A percentile compares a stretch with the other conserved stretches of the same genome.
These are phyloP conservation scores for Nakaseomyces sp. DNA, from an alignment of 1,139 yeast species.

Conservation along the genomic window DNA sequence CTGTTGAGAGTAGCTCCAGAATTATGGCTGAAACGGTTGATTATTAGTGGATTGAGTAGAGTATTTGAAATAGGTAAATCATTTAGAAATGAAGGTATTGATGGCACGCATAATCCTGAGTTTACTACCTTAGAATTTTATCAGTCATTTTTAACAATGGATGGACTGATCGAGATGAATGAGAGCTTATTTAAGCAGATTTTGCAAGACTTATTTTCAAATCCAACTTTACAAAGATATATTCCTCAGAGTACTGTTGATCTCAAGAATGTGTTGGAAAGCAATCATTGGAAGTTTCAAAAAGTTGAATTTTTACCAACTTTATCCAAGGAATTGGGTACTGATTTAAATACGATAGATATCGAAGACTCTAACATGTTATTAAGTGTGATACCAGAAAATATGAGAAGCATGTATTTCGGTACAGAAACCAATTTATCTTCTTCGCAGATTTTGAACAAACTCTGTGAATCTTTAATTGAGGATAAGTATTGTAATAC, in stretches of 20 bases:
- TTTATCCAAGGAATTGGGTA: slow-evolving; percentile 37
- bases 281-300: slow-evolving; percentile 23
- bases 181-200: slow-evolving; percentile 46
- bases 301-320: slow-evolving; percentile 55
- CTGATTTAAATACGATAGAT: slow-evolving; percentile 32
- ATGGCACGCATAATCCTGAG: slow-evolving; percentile 96
- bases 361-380: slow-evolving; percentile 35
- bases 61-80: slow-evolving; percentile 80
- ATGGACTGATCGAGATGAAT: slow-evolving; percentile 65
- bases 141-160: slow-evolving; percentile 89
- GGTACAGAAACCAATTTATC: slow-evolving; percentile 14
- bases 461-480: slow-evolving; percentile 49
- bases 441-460: slow-evolving; percentile 56
- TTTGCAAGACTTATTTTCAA: slow-evolving; percentile 11
- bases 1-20: slow-evolving; percentile 89
- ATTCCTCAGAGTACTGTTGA: slow-evolving; percentile 29
- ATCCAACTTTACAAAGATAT: slow-evolving; percentile 6
- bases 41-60: slow-evolving; percentile 76
- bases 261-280: slow-evolving; percentile 36
- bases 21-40: slow-evolving; percentile 76
- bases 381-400: slow-evolving; percentile 20
- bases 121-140: slow-evolving; percentile 97
- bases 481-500: slow-evolving; percentile 47
- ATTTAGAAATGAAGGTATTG: slow-evolving; percentile 90
- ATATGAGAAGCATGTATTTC: slow-evolving; percentile 5